These are phyloP conservation scores for Mucor circinelloides DNA, from an alignment of 371 early-diverging fungal species.

Conservation along the genomic window DNA sequence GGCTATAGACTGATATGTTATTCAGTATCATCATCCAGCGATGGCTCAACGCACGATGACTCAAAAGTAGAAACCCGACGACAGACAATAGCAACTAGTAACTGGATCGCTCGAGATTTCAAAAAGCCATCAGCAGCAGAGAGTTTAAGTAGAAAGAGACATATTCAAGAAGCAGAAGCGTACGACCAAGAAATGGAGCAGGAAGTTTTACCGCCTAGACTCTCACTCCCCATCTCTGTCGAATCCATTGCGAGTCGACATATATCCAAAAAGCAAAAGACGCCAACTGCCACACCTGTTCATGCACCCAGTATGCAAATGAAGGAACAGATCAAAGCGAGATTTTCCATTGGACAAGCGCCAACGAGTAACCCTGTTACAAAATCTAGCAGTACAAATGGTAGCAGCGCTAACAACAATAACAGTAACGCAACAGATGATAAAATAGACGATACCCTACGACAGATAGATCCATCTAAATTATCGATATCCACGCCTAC, in stretches of 20 bases:
- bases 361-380: neutral
- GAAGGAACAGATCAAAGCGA: slow-evolving; percentile 41
- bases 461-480: neutral
- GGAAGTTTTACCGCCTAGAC: slow-evolving; percentile 8
- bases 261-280: neutral
- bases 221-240: slow-evolving; percentile 17
- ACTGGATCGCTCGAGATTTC: slow-evolving; percentile 10
- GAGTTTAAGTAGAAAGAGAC: neutral
- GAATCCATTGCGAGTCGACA: slow-evolving; percentile 9
- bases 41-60: neutral
- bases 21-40: slow-evolving; percentile 11
- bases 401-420: neutral
- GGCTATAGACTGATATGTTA: neutral
- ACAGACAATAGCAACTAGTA: slow-evolving; percentile 13
- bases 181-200: neutral
- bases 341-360: slow-evolving; percentile 33
- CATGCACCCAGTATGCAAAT: slow-evolving; percentile 23
- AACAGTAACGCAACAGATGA: neutral
- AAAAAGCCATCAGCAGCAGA: neutral
- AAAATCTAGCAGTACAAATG: neutral
- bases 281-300: slow-evolving; percentile 5
- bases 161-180: slow-evolving; percentile 2
- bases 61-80: slow-evolving; percentile 6
- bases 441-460: neutral
- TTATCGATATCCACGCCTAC: neutral